Percentiles rank a stretch among this genome's conserved stretches.
Conservation (phyloP, 371 early-diverging fungal genomes). For the Conidiobolus incongruus region DNA sequence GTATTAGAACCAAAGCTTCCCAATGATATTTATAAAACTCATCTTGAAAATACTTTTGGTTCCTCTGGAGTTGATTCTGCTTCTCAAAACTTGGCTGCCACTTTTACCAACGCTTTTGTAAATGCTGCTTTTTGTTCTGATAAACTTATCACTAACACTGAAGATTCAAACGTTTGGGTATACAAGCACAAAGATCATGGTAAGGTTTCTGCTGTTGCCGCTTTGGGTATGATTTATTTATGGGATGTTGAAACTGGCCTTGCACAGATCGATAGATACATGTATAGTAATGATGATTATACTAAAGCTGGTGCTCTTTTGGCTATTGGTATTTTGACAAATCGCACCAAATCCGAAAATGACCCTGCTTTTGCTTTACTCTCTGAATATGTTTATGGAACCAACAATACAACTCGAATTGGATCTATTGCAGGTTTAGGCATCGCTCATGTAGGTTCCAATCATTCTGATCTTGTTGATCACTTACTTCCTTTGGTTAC, state of each 20-base stretch:
- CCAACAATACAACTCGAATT: conserved; percentile 19
- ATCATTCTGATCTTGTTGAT: conserved; percentile 63
- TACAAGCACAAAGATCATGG: conserved; percentile 92
- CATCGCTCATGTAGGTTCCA: conserved; percentile 84
- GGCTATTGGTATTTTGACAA: conserved; percentile 78
- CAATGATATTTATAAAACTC: conserved; percentile 92
- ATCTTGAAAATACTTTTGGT: conserved; percentile 61
- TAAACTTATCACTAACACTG: conserved; percentile 63
- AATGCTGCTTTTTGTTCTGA: conserved; percentile 91
- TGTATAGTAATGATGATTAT: conserved; percentile 58
- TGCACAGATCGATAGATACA: conserved; percentile 77
- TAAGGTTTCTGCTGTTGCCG: conserved; percentile 72
- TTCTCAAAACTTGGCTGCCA: conserved; percentile 82
- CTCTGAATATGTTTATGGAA: conserved; percentile 51
- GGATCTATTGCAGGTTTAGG: conserved; percentile 68
- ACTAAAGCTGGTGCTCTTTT: conserved; percentile 78
- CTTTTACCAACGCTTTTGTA: conserved; percentile 95
- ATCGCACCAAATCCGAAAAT: conserved; percentile 71
- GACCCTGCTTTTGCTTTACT: conserved; percentile 88
- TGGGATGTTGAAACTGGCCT: conserved; percentile 90
- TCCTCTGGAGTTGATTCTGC: conserved; percentile 62
- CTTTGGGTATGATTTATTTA: conserved; percentile 70
- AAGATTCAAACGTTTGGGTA: conserved; percentile 67
- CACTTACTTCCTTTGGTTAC: conserved; percentile 61
- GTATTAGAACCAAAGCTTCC: conserved; percentile 88